phyloP scores from a whole-genome alignment of 306 rosid species.

The Vigna reflexopilosa region DNA sequence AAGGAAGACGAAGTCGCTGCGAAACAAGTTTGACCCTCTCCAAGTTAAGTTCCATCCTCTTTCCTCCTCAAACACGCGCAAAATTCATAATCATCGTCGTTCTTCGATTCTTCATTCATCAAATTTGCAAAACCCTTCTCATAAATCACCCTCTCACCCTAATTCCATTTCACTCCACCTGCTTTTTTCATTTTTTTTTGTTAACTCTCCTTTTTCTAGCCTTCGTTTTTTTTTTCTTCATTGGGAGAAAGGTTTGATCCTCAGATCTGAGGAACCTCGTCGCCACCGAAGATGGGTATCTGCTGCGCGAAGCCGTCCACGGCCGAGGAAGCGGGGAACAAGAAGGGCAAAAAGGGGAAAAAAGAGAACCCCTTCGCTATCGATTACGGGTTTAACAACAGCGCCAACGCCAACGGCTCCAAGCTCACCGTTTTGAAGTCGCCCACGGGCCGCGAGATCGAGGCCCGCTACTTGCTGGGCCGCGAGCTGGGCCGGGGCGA shows the following conservation, averaged over 20 bases:
- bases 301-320: conserved; percentile 67
- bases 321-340: conserved; percentile 45
- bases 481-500: conserved; percentile 95
- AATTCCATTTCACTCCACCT: not conserved
- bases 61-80: conserved; percentile 42
- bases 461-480: conserved; percentile 68
- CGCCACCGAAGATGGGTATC: conserved; percentile 69
- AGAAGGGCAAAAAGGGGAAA: conserved; percentile 51
- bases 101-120: not conserved
- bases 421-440: conserved; percentile 65
- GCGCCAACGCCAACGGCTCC: not conserved
- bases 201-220: too few relatives aligned
- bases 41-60: not conserved
- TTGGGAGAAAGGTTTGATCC: not conserved
- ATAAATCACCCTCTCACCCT: conserved; percentile 5
- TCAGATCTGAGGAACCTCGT: conserved; percentile 5
- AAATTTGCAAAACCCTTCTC: conserved; percentile 34
- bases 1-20: conserved; percentile 40
- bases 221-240: not conserved
- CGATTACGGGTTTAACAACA: conserved; percentile 47
- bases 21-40: conserved; percentile 47
- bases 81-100: not conserved
- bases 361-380: conserved; percentile 71
- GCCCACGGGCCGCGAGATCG: conserved; percentile 84
- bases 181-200: not conserved